Percentiles rank a stretch among this genome's conserved stretches.
phyloP scores from a whole-genome alignment of 345 rosid genomes.

The sweet orange (Citrus sinensis) region DNA sequence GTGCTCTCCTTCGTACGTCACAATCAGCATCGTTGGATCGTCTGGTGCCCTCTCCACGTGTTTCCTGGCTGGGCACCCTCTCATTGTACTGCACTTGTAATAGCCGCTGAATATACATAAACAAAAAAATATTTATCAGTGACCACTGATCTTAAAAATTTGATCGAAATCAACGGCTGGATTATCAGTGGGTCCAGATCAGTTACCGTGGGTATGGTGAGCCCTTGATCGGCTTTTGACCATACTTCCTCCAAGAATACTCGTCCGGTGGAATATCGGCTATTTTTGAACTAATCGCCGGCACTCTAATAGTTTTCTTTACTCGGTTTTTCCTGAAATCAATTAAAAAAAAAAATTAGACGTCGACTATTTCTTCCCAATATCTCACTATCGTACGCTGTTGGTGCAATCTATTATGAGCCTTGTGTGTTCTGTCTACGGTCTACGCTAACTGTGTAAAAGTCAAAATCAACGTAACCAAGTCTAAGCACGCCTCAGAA shows the following conservation, averaged over 20 bases:
- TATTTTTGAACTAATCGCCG: conserved; percentile 79
- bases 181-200: background rate
- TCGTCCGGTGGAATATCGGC: conserved; percentile 97
- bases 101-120: conserved; percentile 53
- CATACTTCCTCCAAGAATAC: conserved; percentile 93
- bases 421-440: background rate
- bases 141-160: background rate
- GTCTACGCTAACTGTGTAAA: too few relatives aligned
- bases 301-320: conserved; percentile 74
- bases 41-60: conserved; percentile 92
- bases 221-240: conserved; percentile 96
- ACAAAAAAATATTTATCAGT: background rate
- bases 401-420: background rate
- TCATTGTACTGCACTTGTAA: conserved; percentile 80
- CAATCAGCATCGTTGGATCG: conserved; percentile 84
- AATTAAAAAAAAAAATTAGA: background rate
- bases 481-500: background rate
- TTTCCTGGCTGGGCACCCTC: conserved; percentile 95
- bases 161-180: conserved; percentile 7
- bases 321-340: conserved; percentile 61
- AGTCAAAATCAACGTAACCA: background rate
- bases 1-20: conserved; percentile 94
- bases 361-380: background rate
- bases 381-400: background rate
- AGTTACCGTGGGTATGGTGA: conserved; percentile 92